Evolutionary conservation across 371 early-diverging fungal species (phyloP).

Genomic region (Pancytospora philotis): DNA sequence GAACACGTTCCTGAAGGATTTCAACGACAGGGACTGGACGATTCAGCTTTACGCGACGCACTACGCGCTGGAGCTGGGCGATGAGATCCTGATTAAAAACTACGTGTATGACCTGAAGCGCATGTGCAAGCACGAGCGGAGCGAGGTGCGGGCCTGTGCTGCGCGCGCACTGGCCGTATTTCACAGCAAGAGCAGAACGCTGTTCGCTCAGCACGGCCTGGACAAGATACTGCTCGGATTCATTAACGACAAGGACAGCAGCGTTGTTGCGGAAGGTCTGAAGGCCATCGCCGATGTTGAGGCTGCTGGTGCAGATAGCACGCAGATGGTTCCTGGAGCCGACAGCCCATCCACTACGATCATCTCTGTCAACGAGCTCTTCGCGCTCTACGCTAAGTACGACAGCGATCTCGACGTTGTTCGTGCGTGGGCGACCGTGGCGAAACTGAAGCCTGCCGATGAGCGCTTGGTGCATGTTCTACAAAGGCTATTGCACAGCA

Average conservation of each 20-base stretch:
- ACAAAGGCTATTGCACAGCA: background rate
- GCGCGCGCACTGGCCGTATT: constrained; percentile 4
- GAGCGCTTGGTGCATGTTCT: background rate
- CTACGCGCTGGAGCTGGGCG: constrained; percentile 10
- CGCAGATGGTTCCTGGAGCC: background rate
- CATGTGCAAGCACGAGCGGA: background rate
- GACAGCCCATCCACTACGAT: background rate
- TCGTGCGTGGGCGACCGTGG: constrained; percentile 11
- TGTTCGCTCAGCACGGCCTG: constrained; percentile 21
- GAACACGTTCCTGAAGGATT: constrained; percentile 43
- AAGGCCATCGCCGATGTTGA: background rate
- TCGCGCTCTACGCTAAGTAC: background rate
- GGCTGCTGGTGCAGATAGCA: background rate
- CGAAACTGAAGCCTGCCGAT: constrained; percentile 4
- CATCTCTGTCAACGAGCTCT: background rate
- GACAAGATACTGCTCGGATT: constrained; percentile 1
- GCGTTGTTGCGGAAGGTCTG: constrained; percentile 13
- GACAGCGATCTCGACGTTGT: background rate
- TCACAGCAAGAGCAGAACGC: constrained; percentile 7
- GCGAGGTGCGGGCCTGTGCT: constrained; percentile 3
- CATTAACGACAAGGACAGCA: constrained; percentile 9
- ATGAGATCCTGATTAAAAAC: constrained; percentile 33
- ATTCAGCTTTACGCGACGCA: constrained; percentile 27
- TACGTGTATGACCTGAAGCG: constrained; percentile 19
- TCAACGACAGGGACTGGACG: constrained; percentile 11